phyloP scores from a whole-genome alignment of 495 filamentous ascomycete genomes.

The Lasiosphaeriaceae sp. region DNA sequence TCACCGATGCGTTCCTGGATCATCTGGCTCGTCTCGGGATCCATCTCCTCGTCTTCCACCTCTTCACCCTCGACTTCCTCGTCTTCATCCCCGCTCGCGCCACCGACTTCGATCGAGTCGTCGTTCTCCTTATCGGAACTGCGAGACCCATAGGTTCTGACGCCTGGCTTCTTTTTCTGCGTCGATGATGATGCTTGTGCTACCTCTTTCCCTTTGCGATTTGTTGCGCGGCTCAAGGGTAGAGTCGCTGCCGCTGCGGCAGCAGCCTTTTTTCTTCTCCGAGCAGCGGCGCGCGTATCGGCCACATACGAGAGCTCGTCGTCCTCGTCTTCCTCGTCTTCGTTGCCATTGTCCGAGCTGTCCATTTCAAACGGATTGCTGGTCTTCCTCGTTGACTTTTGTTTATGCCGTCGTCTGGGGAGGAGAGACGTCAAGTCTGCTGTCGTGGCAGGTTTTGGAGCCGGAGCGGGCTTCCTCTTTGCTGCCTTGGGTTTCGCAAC shows the following conservation, averaged over 20 bases:
- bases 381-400: slow-evolving; percentile 1
- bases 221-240: background rate
- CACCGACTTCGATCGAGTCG: background rate
- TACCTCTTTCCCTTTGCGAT: background rate
- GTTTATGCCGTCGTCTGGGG: slow-evolving; percentile 29
- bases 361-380: slow-evolving; percentile 23
- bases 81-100: slow-evolving; percentile 17
- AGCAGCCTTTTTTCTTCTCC: background rate
- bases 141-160: slow-evolving; percentile 1
- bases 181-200: slow-evolving; percentile 1
- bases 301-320: slow-evolving; percentile 37
- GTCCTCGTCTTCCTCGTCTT: slow-evolving; percentile 28
- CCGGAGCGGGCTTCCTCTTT: slow-evolving; percentile 14
- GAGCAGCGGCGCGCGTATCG: slow-evolving; percentile 1
- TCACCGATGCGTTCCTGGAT: slow-evolving; percentile 31
- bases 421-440: slow-evolving; percentile 41
- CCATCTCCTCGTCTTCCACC: slow-evolving; percentile 17
- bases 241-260: background rate
- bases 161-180: background rate
- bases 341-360: slow-evolving; percentile 19
- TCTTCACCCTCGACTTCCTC: slow-evolving; percentile 10
- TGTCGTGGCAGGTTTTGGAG: slow-evolving; percentile 33
- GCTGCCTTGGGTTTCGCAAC: slow-evolving; percentile 23
- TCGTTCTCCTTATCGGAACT: slow-evolving; percentile 9
- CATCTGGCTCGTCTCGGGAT: slow-evolving; percentile 23